A percentile compares a stretch with the other conserved stretches of the same genome.
phyloP scores from a whole-genome alignment of 2,329 filamentous ascomycete genomes.

The Botrytis aclada region DNA sequence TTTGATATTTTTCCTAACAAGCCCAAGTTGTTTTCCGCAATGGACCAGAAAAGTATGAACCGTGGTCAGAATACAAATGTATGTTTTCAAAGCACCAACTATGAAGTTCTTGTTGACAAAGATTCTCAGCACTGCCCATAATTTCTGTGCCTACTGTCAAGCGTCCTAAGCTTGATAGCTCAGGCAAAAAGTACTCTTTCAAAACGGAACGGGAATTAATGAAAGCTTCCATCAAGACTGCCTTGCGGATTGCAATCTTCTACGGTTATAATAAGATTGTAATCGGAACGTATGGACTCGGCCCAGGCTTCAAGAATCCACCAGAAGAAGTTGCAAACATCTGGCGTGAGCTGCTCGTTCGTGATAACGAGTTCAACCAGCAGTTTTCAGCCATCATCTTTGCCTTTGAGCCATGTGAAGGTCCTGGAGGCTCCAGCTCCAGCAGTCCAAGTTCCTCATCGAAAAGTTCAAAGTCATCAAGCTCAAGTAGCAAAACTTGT shows the following conservation, averaged over 20 bases:
- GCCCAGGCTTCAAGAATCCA: slow-evolving; percentile 62
- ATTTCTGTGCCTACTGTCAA: slow-evolving; percentile 70
- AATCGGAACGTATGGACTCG: slow-evolving; percentile 63
- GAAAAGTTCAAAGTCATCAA: slow-evolving; percentile 14
- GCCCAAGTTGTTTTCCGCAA: slow-evolving; percentile 63
- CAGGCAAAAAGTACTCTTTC: slow-evolving; percentile 69
- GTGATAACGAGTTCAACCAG: slow-evolving; percentile 59
- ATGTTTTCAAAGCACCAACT: slow-evolving; percentile 7
- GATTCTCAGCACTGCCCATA: slow-evolving; percentile 55
- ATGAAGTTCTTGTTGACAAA: background rate
- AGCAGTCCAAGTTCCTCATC: slow-evolving; percentile 26
- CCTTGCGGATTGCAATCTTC: slow-evolving; percentile 66
- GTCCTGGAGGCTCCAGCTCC: slow-evolving; percentile 42
- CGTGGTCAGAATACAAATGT: slow-evolving; percentile 50
- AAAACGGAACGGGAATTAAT: slow-evolving; percentile 68
- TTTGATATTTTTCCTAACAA: background rate
- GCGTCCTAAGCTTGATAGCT: slow-evolving; percentile 68
- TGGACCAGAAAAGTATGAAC: slow-evolving; percentile 62
- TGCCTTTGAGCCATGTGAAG: slow-evolving; percentile 56
- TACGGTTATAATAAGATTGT: slow-evolving; percentile 56
- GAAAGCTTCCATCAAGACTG: slow-evolving; percentile 67
- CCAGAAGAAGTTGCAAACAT: slow-evolving; percentile 62
- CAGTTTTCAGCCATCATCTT: slow-evolving; percentile 62
- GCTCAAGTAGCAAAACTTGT: slow-evolving; percentile 15
- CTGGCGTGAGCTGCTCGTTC: slow-evolving; percentile 63